These are phyloP conservation scores for Strobilomyces dryophilus DNA, from an alignment of 768 basidiomycete genomes.

Conservation along the genomic window DNA sequence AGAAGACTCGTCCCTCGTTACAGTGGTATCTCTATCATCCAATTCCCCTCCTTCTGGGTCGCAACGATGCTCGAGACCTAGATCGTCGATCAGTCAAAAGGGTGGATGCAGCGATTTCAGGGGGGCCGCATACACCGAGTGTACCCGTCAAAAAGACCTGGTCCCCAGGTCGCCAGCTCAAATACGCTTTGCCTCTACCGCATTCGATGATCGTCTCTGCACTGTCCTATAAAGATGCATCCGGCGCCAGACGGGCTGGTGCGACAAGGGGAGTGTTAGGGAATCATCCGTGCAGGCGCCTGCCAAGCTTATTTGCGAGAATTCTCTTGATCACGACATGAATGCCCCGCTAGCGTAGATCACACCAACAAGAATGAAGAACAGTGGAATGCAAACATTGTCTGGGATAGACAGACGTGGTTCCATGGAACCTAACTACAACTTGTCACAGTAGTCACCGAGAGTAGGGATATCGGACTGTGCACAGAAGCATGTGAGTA, in stretches of 20 bases:
- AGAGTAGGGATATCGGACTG: slow-evolving; percentile 85
- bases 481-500: slow-evolving; percentile 11
- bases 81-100: neutral
- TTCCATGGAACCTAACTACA: slow-evolving; percentile 38
- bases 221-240: no score
- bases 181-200: slow-evolving; percentile 33
- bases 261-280: no score
- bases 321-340: no score
- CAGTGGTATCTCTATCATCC: slow-evolving; percentile 61
- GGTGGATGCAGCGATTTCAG: neutral
- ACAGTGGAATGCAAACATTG: no score
- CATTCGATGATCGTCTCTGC: no score
- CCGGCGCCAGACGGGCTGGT: no score
- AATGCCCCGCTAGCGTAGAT: no score
- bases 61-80: slow-evolving; percentile 45
- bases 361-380: no score
- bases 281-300: no score
- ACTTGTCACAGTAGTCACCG: slow-evolving; percentile 93
- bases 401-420: no score
- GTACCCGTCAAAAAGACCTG: slow-evolving; percentile 59
- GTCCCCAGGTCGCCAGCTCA: slow-evolving; percentile 57
- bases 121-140: slow-evolving; percentile 44
- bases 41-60: slow-evolving; percentile 54
- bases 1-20: slow-evolving; percentile 44
- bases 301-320: no score